phyloP scores from a whole-genome alignment of 306 rosid species.

The Pachyrhizus erosus region DNA sequence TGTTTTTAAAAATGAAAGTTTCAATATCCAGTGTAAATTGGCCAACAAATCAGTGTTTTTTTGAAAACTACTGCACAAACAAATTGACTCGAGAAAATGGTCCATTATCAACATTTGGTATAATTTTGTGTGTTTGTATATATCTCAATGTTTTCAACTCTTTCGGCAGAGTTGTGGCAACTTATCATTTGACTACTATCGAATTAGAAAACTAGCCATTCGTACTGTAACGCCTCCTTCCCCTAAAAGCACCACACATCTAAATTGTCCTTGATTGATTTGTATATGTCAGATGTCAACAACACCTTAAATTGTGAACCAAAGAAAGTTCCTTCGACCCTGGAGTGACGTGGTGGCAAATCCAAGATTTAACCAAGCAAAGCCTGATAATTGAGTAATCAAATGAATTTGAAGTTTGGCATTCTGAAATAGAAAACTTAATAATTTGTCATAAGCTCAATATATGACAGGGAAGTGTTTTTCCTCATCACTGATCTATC shows the following conservation, averaged over 20 bases:
- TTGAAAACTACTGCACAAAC: neutral
- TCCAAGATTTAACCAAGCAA: neutral
- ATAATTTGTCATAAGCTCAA: neutral
- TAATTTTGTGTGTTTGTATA: neutral
- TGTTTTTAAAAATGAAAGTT: neutral
- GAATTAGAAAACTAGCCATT: slow-evolving; percentile 1
- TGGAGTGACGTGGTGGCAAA: neutral
- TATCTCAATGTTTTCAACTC: neutral
- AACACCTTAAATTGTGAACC: neutral
- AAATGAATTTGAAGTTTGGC: neutral
- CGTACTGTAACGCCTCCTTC: neutral
- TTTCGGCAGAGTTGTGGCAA: neutral
- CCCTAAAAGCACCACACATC: neutral
- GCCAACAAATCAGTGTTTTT: neutral
- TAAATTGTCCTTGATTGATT: neutral
- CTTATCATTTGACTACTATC: neutral
- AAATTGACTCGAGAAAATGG: neutral
- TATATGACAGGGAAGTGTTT: neutral
- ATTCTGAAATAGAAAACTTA: neutral
- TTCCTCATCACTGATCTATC: neutral
- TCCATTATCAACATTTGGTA: neutral
- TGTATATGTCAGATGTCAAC: neutral
- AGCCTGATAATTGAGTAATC: neutral
- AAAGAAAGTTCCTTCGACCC: neutral
- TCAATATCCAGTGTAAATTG: neutral